Conservation (phyloP, 805 yeast genomes). For the Metschnikowia continentalis region DNA sequence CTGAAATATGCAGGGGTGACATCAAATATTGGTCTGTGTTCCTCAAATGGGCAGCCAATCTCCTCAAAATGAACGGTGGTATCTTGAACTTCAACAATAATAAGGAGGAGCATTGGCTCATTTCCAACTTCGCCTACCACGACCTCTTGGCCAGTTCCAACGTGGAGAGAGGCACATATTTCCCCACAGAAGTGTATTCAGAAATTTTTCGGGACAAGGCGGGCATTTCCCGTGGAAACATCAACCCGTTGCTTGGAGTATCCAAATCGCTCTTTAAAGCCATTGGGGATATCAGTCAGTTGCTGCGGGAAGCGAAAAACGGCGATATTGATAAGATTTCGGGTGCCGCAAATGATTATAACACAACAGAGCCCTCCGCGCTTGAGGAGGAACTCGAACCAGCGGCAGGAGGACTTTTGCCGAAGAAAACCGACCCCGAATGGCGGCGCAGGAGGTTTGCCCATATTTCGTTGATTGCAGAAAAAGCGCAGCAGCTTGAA, state of each 20-base stretch:
- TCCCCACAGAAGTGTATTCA: slow-evolving; percentile 58
- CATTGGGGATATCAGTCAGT: slow-evolving; percentile 62
- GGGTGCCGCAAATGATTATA: neutral
- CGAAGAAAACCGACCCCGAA: neutral
- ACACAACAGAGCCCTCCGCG: neutral
- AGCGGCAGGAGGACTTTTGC: too few species aligned
- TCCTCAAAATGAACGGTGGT: slow-evolving; percentile 62
- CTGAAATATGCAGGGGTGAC: slow-evolving; percentile 80
- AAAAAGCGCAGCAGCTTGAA: slow-evolving; percentile 42
- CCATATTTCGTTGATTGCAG: slow-evolving; percentile 24
- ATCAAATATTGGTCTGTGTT: slow-evolving; percentile 70
- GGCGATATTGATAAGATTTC: slow-evolving; percentile 3
- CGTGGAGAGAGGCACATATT: slow-evolving; percentile 59
- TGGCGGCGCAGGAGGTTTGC: neutral
- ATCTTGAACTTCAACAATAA: slow-evolving; percentile 47
- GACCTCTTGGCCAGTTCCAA: slow-evolving; percentile 66
- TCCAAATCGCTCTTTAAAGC: slow-evolving; percentile 63
- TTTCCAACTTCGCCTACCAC: slow-evolving; percentile 76
- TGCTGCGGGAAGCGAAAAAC: slow-evolving; percentile 50
- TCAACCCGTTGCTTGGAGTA: slow-evolving; percentile 71
- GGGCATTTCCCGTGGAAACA: slow-evolving; percentile 36
- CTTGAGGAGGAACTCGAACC: neutral
- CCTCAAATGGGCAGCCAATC: slow-evolving; percentile 59
- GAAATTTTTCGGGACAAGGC: slow-evolving; percentile 39
- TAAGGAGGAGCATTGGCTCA: slow-evolving; percentile 65